These are phyloP conservation scores for Pleurotus sapidus DNA, from an alignment of 768 basidiomycete genomes.

Conservation along the genomic window DNA sequence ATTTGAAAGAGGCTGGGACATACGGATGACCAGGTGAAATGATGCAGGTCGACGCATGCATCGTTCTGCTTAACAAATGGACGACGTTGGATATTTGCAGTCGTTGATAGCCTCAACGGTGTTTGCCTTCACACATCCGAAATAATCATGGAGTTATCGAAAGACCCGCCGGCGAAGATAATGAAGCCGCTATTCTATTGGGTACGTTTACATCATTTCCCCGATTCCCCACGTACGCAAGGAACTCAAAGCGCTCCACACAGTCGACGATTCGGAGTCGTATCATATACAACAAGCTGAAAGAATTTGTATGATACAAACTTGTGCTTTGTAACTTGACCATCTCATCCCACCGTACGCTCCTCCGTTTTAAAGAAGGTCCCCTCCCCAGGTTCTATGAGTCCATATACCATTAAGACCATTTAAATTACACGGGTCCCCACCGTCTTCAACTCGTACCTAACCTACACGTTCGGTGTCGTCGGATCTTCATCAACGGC, in stretches of 20 bases:
- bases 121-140: not conserved
- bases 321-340: too few relatives aligned
- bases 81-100: not conserved
- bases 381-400: too few relatives aligned
- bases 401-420: too few relatives aligned
- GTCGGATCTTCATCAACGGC: too few relatives aligned
- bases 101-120: not conserved
- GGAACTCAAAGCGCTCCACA: too few relatives aligned
- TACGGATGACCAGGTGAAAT: too few relatives aligned
- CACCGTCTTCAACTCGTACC: too few relatives aligned
- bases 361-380: too few relatives aligned
- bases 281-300: not conserved
- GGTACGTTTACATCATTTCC: not conserved
- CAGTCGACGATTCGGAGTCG: slow-evolving; percentile 3
- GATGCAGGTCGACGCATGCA: not conserved
- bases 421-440: too few relatives aligned
- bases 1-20: too few relatives aligned
- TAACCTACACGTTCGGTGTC: too few relatives aligned
- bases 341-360: too few relatives aligned
- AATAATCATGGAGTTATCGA: not conserved
- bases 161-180: not conserved
- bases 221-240: not conserved
- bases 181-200: slow-evolving; percentile 6
- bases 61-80: slow-evolving; percentile 1
- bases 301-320: not conserved